Evolutionary conservation across 768 basidiomycete genomes (phyloP).

Genomic region (Lanmaoa rubissima): DNA sequence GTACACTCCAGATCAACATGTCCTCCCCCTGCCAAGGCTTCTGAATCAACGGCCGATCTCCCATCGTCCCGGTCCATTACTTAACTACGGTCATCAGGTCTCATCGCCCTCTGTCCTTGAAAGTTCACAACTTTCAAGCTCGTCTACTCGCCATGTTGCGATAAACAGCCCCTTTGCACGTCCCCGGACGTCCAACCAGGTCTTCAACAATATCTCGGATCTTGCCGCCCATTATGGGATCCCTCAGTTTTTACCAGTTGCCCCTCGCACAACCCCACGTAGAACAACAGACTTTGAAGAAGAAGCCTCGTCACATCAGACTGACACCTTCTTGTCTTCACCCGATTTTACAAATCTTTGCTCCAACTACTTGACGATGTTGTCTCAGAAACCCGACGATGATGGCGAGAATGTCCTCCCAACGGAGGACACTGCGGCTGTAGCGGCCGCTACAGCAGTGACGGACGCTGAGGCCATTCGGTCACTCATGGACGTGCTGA

Average conservation of each 20-base stretch:
- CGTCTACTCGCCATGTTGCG: conserved; percentile 51
- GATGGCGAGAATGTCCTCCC: conserved; percentile 35
- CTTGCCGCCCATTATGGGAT: conserved; percentile 78
- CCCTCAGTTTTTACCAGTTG: conserved; percentile 66
- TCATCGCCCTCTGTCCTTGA: conserved; percentile 41
- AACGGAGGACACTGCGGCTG: conserved; percentile 26
- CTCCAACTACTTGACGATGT: conserved; percentile 69
- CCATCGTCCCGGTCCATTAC: conserved; percentile 36
- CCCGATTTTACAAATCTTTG: conserved; percentile 47
- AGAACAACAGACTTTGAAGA: conserved; percentile 37
- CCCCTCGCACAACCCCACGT: conserved; percentile 57
- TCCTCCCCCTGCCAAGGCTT: conserved; percentile 34
- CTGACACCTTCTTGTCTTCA: conserved; percentile 24
- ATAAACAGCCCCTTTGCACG: conserved; percentile 53
- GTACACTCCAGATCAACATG: conserved; percentile 43
- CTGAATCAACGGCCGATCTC: conserved; percentile 50
- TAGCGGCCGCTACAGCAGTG: conserved; percentile 19
- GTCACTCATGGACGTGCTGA: conserved; percentile 39
- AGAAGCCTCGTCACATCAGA: conserved; percentile 26
- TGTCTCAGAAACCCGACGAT: conserved; percentile 49
- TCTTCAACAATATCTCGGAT: conserved; percentile 65
- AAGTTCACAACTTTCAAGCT: conserved; percentile 55
- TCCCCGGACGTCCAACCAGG: conserved; percentile 66
- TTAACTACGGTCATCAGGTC: conserved; percentile 39
- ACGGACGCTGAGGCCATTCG: conserved; percentile 34